These are phyloP conservation scores for Chamaecyparis obtusa DNA, from an alignment of 75 land plant genomes.

Conservation along the genomic window DNA sequence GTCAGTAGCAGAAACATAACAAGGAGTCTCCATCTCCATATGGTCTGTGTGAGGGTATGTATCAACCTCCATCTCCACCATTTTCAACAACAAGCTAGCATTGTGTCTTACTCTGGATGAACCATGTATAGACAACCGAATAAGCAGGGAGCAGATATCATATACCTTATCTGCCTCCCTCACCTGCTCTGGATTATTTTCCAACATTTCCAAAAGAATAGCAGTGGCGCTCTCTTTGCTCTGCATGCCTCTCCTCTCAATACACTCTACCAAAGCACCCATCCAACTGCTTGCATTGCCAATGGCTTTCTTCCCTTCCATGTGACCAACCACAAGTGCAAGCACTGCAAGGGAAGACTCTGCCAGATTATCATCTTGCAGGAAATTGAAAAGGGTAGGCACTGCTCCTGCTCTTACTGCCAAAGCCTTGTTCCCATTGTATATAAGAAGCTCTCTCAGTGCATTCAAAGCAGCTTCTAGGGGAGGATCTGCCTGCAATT, in stretches of 20 bases:
- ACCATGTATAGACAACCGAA: constrained; percentile 39
- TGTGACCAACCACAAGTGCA: constrained; percentile 31
- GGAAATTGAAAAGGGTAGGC: constrained; percentile 22
- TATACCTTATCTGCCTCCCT: constrained; percentile 27
- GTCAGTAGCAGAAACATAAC: neutral
- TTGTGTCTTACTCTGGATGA: constrained; percentile 36
- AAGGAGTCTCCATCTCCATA: neutral
- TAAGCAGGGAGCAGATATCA: constrained; percentile 24
- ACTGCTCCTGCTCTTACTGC: constrained; percentile 38
- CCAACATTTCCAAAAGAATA: constrained; percentile 38
- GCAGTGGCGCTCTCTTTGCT: constrained; percentile 40
- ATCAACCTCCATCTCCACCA: constrained; percentile 17
- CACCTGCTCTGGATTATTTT: constrained; percentile 22
- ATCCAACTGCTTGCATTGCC: constrained; percentile 20
- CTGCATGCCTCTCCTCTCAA: constrained; percentile 40
- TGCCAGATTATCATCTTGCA: constrained; percentile 27
- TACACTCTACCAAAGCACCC: constrained; percentile 23
- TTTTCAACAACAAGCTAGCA: constrained; percentile 28
- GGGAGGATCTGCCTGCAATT: neutral
- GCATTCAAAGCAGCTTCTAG: constrained; percentile 14
- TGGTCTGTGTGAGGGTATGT: neutral
- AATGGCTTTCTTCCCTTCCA: constrained; percentile 35
- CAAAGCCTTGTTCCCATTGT: constrained; percentile 48
- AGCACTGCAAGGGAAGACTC: constrained; percentile 32
- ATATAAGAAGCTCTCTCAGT: constrained; percentile 40